phyloP scores from a whole-genome alignment of 371 early-diverging fungal genomes.

The Rhizopus microsporus region DNA sequence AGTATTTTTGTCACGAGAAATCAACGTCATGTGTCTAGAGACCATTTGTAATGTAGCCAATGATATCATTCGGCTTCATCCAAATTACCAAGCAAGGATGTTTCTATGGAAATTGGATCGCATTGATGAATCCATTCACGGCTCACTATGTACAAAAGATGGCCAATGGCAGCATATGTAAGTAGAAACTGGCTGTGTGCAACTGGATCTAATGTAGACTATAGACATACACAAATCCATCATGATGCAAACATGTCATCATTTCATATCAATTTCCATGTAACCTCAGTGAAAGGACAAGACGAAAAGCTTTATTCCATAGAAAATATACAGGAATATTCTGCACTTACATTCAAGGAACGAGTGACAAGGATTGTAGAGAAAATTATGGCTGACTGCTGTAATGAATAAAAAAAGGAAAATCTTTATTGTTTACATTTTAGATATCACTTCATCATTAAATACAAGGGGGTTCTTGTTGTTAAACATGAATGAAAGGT shows the following conservation, averaged over 20 bases:
- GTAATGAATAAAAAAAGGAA: conserved; percentile 10
- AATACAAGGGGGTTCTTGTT: conserved; percentile 10
- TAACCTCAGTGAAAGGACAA: not conserved
- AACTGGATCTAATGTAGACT: not conserved
- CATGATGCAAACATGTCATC: conserved; percentile 18
- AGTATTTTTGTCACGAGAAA: conserved; percentile 43
- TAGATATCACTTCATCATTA: conserved; percentile 15
- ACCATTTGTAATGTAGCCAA: conserved; percentile 51
- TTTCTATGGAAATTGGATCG: conserved; percentile 49
- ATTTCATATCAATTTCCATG: conserved; percentile 21
- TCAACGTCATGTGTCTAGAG: conserved; percentile 45
- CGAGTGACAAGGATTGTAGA: conserved; percentile 14
- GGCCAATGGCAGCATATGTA: conserved; percentile 42
- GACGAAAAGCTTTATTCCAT: not conserved
- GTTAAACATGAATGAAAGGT: conserved; percentile 6
- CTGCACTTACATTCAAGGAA: conserved; percentile 19
- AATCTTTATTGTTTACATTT: not conserved
- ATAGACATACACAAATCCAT: not conserved
- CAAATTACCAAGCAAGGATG: conserved; percentile 21
- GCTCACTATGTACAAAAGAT: conserved; percentile 26
- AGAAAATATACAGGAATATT: conserved; percentile 4
- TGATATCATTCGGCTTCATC: conserved; percentile 30
- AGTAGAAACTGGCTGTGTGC: conserved; percentile 6
- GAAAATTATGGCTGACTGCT: conserved; percentile 12
- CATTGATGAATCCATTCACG: conserved; percentile 49